Conservation (phyloP, 495 filamentous ascomycete genomes). For the Neurospora sp. region DNA sequence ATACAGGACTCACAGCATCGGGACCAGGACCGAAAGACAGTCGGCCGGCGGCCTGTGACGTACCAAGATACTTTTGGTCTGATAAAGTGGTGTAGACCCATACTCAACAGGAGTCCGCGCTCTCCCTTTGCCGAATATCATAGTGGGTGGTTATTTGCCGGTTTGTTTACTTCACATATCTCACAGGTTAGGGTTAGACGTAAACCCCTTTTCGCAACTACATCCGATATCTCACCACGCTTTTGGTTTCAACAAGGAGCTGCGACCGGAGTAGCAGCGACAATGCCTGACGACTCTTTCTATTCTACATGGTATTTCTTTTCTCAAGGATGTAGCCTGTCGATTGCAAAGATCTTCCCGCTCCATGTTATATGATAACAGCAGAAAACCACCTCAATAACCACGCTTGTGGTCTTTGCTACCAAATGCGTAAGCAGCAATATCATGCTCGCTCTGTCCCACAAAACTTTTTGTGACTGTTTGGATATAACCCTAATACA, state of each 20-base stretch:
- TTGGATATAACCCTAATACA: neutral
- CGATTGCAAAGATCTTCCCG: neutral
- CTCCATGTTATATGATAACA: neutral
- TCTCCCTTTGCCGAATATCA: too few species aligned
- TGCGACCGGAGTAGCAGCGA: neutral
- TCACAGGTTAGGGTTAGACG: neutral
- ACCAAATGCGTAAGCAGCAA: neutral
- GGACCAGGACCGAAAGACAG: neutral
- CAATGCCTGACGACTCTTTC: neutral
- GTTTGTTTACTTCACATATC: neutral
- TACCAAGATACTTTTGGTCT: neutral
- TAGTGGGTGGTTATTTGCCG: neutral
- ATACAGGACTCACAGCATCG: neutral
- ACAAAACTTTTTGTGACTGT: neutral
- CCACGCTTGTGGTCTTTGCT: neutral
- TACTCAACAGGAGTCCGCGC: neutral
- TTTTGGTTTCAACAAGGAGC: neutral
- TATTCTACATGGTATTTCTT: neutral
- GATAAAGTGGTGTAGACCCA: neutral
- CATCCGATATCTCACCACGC: neutral
- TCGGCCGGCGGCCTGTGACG: neutral
- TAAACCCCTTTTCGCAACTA: neutral
- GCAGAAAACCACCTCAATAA: neutral
- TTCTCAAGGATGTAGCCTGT: neutral
- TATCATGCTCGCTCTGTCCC: neutral